A percentile compares a stretch with the other conserved stretches of the same genome.
Evolutionary conservation across 805 yeast genomes (phyloP).

Genomic region (Zygosaccharomyces kombuchaensis): DNA sequence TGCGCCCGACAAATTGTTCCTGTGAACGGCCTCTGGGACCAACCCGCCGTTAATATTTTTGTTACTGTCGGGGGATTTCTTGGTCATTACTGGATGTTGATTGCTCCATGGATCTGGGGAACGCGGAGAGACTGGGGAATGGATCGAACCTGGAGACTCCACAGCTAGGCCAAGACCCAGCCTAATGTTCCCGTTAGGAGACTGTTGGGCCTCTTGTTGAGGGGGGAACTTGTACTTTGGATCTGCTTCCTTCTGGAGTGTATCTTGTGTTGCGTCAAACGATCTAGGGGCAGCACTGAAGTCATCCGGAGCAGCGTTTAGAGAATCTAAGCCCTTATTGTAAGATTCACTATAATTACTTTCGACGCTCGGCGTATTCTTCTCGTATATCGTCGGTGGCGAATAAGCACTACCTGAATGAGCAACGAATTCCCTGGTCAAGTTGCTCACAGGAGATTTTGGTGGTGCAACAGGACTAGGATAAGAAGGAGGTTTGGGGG

Average conservation of each 20-base stretch:
- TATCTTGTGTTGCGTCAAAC: background rate
- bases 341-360: conserved; percentile 1
- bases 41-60: conserved; percentile 18
- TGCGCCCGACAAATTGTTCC: conserved; percentile 31
- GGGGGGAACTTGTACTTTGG: conserved; percentile 1
- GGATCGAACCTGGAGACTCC: conserved; percentile 6
- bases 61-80: conserved; percentile 4
- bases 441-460: conserved; percentile 26
- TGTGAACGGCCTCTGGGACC: conserved; percentile 24
- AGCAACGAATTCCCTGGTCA: conserved; percentile 8
- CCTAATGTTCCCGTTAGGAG: background rate
- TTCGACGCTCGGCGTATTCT: conserved; percentile 5
- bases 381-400: conserved; percentile 28
- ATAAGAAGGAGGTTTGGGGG: conserved; percentile 62
- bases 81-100: background rate
- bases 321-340: conserved; percentile 1
- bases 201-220: background rate
- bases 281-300: conserved; percentile 1
- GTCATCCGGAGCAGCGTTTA: conserved; percentile 4
- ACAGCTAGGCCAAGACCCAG: conserved; percentile 3
- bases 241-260: background rate
- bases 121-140: conserved; percentile 7
- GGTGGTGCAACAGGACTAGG: conserved; percentile 42
- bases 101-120: conserved; percentile 7
- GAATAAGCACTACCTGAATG: conserved; percentile 18